Evolutionary conservation across 169 alveolate genomes (phyloP).

Genomic region (Plasmodium berghei): DNA sequence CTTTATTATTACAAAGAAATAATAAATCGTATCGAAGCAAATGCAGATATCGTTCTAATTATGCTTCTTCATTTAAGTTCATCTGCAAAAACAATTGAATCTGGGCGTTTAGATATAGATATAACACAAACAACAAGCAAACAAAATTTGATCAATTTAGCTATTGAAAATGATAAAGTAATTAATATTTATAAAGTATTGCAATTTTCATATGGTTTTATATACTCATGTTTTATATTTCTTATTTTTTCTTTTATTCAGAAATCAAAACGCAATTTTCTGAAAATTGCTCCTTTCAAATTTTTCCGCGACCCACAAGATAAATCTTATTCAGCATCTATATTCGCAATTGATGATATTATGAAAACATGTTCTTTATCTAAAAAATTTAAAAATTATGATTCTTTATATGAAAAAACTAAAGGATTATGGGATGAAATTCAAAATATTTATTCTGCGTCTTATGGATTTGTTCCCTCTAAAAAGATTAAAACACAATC

Average conservation of each 20-base stretch:
- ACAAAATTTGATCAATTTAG: constrained; percentile 13
- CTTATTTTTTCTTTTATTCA: background rate
- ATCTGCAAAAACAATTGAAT: constrained; percentile 20
- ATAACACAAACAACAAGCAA: constrained; percentile 4
- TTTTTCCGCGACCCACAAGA: constrained; percentile 60
- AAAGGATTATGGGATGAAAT: constrained; percentile 36
- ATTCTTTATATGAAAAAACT: constrained; percentile 26
- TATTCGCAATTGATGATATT: constrained; percentile 59
- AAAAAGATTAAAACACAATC: constrained; percentile 18
- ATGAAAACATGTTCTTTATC: constrained; percentile 30
- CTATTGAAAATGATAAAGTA: constrained; percentile 39
- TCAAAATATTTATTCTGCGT: constrained; percentile 42
- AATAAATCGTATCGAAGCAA: constrained; percentile 33
- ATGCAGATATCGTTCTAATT: constrained; percentile 35
- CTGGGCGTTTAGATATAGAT: constrained; percentile 34
- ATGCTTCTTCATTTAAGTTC: constrained; percentile 42
- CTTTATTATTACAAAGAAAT: constrained; percentile 44
- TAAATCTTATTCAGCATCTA: constrained; percentile 23
- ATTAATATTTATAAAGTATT: background rate
- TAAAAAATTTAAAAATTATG: constrained; percentile 21
- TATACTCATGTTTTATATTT: background rate
- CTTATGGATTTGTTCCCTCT: constrained; percentile 39
- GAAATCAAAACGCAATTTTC: background rate
- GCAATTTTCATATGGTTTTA: background rate
- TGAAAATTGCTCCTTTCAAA: constrained; percentile 47